phyloP scores from a whole-genome alignment of 106 monocot genomes.

The Phalaenopsis aphrodite region DNA sequence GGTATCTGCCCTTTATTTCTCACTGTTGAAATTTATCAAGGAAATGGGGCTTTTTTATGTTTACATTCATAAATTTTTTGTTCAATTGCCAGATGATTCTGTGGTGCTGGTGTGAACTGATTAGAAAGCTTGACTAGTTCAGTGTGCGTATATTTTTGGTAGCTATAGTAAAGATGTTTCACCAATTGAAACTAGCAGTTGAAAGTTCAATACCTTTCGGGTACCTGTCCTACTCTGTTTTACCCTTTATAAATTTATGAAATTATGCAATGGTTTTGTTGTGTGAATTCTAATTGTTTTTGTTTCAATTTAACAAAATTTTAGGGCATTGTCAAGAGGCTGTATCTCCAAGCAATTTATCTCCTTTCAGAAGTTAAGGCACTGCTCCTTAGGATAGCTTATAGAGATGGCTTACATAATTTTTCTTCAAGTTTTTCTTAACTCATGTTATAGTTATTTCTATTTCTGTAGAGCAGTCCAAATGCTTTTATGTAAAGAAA shows the following conservation, averaged over 20 bases:
- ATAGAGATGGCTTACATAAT: neutral
- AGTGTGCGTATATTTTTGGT: neutral
- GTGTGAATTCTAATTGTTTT: neutral
- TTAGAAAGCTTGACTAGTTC: neutral
- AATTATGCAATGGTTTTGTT: neutral
- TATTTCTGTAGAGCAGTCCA: neutral
- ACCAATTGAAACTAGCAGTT: neutral
- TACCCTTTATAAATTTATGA: neutral
- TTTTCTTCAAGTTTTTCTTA: neutral
- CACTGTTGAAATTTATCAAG: neutral
- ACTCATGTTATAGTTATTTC: neutral
- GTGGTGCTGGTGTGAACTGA: neutral
- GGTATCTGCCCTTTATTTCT: neutral
- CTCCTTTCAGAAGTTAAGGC: neutral
- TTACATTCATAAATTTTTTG: neutral
- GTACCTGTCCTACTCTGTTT: neutral
- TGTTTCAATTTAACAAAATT: neutral
- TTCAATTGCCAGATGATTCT: neutral
- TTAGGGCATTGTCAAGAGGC: neutral
- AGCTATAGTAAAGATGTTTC: neutral
- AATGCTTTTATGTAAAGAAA: constrained; percentile 3
- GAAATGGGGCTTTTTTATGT: neutral
- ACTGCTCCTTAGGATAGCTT: neutral
- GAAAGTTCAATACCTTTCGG: neutral
- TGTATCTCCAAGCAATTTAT: neutral